These are phyloP conservation scores for Xerocomellus intermedius DNA, from an alignment of 768 basidiomycete genomes.

Conservation along the genomic window DNA sequence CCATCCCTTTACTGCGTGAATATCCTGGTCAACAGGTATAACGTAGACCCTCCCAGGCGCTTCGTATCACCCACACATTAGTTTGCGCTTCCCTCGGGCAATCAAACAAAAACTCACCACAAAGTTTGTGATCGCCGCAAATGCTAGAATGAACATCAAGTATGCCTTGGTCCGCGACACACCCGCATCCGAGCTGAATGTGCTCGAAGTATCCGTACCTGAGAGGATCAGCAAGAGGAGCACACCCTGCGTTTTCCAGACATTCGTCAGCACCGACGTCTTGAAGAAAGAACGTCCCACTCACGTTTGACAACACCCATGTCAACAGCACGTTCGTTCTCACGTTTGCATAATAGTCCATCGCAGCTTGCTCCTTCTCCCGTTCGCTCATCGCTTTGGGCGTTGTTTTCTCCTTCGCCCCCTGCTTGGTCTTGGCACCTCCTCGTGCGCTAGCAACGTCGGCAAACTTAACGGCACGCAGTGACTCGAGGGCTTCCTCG, in stretches of 20 bases:
- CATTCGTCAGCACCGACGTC: background rate
- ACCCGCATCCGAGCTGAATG: constrained; percentile 52
- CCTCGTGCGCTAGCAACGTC: constrained; percentile 8
- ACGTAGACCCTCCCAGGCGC: constrained; percentile 58
- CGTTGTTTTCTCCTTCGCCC: constrained; percentile 9
- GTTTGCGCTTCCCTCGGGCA: background rate
- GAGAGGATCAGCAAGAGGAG: constrained; percentile 70
- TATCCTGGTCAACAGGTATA: constrained; percentile 49
- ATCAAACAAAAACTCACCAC: constrained; percentile 39
- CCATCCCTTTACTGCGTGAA: constrained; percentile 44
- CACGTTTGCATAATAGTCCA: constrained; percentile 87
- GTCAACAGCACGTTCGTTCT: constrained; percentile 77
- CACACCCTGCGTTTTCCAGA: constrained; percentile 47
- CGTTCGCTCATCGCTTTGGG: constrained; percentile 38
- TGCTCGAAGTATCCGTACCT: constrained; percentile 50
- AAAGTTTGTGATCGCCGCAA: constrained; percentile 75
- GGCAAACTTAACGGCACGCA: constrained; percentile 53
- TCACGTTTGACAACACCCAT: constrained; percentile 85
- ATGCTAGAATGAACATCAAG: constrained; percentile 75
- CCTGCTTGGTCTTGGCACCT: constrained; percentile 10
- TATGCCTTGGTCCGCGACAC: constrained; percentile 68
- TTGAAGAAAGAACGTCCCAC: constrained; percentile 12
- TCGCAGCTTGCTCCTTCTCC: constrained; percentile 72
- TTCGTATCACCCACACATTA: constrained; percentile 24
- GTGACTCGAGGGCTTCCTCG: constrained; percentile 75